Evolutionary conservation across 768 basidiomycete species (phyloP).

Genomic region (Hericium rajendrae): DNA sequence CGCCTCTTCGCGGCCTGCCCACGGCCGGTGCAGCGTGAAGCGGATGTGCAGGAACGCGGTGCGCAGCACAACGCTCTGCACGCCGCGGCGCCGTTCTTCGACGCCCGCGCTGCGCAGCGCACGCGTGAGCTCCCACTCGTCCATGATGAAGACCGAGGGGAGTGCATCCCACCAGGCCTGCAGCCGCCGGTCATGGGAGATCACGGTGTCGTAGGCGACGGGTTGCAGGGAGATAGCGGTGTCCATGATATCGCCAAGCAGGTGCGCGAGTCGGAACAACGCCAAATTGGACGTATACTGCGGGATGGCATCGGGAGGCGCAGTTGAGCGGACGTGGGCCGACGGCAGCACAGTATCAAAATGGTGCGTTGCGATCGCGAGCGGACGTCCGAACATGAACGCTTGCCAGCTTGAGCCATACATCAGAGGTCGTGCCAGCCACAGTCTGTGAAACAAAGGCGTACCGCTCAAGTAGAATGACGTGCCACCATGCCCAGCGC

Average conservation of each 20-base stretch:
- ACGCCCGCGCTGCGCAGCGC: constrained; percentile 50
- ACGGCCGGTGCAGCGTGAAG: constrained; percentile 69
- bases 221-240: constrained; percentile 59
- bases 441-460: constrained; percentile 15
- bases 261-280: constrained; percentile 57
- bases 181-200: constrained; percentile 55
- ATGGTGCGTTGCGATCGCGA: constrained; percentile 62
- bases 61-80: constrained; percentile 67
- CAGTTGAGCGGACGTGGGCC: constrained; percentile 41
- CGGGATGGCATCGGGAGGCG: constrained; percentile 46
- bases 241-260: constrained; percentile 74
- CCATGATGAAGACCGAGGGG: constrained; percentile 58
- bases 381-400: constrained; percentile 70
- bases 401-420: constrained; percentile 57
- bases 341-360: constrained; percentile 70
- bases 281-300: constrained; percentile 38
- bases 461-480: constrained; percentile 61
- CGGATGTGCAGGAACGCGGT: constrained; percentile 68
- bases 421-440: neutral
- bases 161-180: constrained; percentile 64
- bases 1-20: constrained; percentile 29
- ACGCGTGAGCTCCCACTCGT: constrained; percentile 60
- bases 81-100: constrained; percentile 47
- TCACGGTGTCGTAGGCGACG: constrained; percentile 60
- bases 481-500: constrained; percentile 83